Base-by-base conservation (phyloP, 306 rosid genomes). In the Canavalia gladiata region DNA sequence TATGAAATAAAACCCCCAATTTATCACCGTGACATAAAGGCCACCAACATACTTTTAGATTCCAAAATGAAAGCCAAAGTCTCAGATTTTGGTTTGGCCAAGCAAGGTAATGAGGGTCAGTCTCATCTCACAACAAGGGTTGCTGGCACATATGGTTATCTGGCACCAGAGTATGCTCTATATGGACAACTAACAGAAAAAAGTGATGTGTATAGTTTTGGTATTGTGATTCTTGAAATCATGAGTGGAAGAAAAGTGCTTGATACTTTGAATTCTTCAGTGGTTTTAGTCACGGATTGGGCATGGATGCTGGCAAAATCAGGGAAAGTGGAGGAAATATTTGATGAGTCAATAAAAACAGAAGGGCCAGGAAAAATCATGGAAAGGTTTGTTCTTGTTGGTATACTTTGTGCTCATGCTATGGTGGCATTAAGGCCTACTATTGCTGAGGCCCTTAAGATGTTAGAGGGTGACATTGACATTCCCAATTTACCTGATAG, bases 351-450 rank as follows among this genome's bases (percentile, higher is more conserved):
- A 4, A 77, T 87, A 34, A 87, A 84, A 59, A 84, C 57, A 72
- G 84, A 85, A 31, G 98, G 96, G 35, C 92, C 98, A 37, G 88
- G 85, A 51, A 86, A 87, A 6, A 85, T 94, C 2, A 90, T 92
- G 98, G 97, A 88, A 77, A 92, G 98, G 78, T 94, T 89, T 85
- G 98, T 90, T 11, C 90, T 75, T 30, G 97, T 92, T 55, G 98
- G 98, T 66, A 89, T 94, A 73, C 94, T 94, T 1, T 94, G 98
- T 86, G 94, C 96, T 78, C 98, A 94, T 84, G 98, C 90, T 12
- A 88, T 92, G 96, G 98, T 92, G 82, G 97, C 93, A 0, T 84
- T 94, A 28, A 91, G 97, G 81, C 98, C 98, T 9, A 92, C 97
- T 0, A 87, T 92, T 55, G 83, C 92, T 39, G 98, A 92, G 51